Base-by-base conservation (phyloP, 1,284 basidiomycete genomes). In the Tausonia pullulans region DNA sequence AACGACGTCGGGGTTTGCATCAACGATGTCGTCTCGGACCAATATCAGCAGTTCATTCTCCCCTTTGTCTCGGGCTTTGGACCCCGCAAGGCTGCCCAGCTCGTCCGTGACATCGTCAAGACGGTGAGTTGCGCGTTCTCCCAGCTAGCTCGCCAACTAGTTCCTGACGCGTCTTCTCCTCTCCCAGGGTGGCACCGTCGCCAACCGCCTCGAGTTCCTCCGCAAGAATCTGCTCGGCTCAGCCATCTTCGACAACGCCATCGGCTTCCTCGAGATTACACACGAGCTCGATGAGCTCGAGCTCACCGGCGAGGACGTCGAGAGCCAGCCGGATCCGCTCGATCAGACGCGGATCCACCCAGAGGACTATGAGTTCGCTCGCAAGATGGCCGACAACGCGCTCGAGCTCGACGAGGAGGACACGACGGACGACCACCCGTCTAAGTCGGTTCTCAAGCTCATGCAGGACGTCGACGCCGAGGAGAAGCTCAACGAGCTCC, bases 311-410 rank as follows among this genome's bases (percentile, higher is more conserved):
- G 71, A 72, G 45, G 84, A 87, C 61, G 71, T 74, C 5, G 82
- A 85, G 67, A 80, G 83, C 10, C 75, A 79, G 61, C 86, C 88
- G 10, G 95, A 98, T 75, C 90, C 93, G 4, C 80, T 99, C 56
- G 96, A 99, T 74, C 86, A 87, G 72, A 98, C 95, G 39, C 88
- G 96, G 13, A 92, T 99, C 68, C 96, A 99, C 75, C 92, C 92
- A 0, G 93, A 97, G 75, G 95, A 98, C 77, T 99, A 98, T 75
- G 92, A 97, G 71, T 83, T 98, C 63, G 95, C 96, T 1, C 86
- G 92, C 56, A 98, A 98, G 79, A 98, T 99, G 92, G 95, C 96
- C 48, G 90, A 91, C 10, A 95, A 98, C 75, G 92, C 95, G 6
- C 82, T 98, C 40, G 95, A 97, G 72, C 83, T 92, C 46, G 94